Percentiles rank a stretch among this genome's conserved stretches.
Evolutionary conservation across 768 basidiomycete genomes (phyloP).

Genomic region (Leccinum uliginosum): DNA sequence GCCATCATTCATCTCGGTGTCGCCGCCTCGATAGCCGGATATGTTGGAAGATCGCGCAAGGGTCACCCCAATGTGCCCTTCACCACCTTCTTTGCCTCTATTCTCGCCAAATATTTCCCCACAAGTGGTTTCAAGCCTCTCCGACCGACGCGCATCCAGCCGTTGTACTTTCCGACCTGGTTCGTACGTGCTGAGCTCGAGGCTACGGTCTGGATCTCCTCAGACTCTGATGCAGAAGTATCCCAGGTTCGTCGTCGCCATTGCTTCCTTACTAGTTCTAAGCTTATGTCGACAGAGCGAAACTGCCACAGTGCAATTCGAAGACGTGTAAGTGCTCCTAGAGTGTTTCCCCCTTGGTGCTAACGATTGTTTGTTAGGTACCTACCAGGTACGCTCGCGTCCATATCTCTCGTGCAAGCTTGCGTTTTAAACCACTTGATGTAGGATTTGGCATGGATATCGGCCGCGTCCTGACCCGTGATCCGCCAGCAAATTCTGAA

Average conservation of each 20-base stretch:
- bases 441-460: slow-evolving; percentile 30
- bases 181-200: slow-evolving; percentile 52
- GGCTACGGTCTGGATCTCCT: slow-evolving; percentile 29
- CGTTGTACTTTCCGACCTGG: slow-evolving; percentile 64
- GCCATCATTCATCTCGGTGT: slow-evolving; percentile 39
- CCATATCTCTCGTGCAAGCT: neutral
- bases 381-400: slow-evolving; percentile 23
- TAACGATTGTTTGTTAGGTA: slow-evolving; percentile 24
- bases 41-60: slow-evolving; percentile 15
- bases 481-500: slow-evolving; percentile 18
- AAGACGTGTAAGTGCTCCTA: slow-evolving; percentile 43
- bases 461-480: slow-evolving; percentile 39
- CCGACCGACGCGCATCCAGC: slow-evolving; percentile 43
- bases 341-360: neutral
- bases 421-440: neutral
- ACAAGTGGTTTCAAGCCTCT: slow-evolving; percentile 36
- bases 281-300: slow-evolving; percentile 26
- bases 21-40: slow-evolving; percentile 29
- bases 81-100: slow-evolving; percentile 25
- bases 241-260: slow-evolving; percentile 21
- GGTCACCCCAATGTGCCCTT: slow-evolving; percentile 15
- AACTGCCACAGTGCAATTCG: slow-evolving; percentile 32
- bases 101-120: slow-evolving; percentile 37
- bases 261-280: slow-evolving; percentile 1
- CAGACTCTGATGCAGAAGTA: slow-evolving; percentile 20